A percentile compares a stretch with the other conserved stretches of the same genome.
phyloP scores from a whole-genome alignment of 139 green algal species.

The Closterium sp. region DNA sequence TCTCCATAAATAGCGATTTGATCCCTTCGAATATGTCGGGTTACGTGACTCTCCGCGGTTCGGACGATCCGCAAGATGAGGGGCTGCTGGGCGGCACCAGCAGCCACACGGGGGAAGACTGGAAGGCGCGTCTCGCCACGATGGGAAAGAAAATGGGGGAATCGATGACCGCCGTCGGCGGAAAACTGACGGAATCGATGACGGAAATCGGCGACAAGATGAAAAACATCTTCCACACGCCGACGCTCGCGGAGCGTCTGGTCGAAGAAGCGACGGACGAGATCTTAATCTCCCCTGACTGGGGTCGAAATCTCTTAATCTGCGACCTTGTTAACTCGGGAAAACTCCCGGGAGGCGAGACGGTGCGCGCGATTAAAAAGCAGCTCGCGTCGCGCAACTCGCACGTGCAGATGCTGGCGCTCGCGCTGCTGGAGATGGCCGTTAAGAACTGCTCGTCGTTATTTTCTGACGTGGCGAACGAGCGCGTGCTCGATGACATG shows the following conservation, averaged over 20 bases:
- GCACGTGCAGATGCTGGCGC: constrained; percentile 18
- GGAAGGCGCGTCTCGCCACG: not conserved
- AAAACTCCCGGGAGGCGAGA: not conserved
- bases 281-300: constrained; percentile 2
- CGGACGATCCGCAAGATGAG: not conserved
- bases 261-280: constrained; percentile 34
- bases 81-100: not conserved
- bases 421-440: constrained; percentile 17
- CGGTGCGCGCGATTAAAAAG: constrained; percentile 16
- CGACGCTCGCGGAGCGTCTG: constrained; percentile 13
- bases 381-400: not conserved
- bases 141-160: not conserved
- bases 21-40: not conserved
- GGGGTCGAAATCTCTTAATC: constrained; percentile 11
- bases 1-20: too few species aligned
- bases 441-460: constrained; percentile 39
- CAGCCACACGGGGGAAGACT: not conserved
- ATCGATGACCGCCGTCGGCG: not conserved
- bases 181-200: constrained; percentile 7
- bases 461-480: constrained; percentile 34
- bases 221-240: constrained; percentile 23
- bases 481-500: constrained; percentile 42
- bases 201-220: constrained; percentile 10
- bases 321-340: constrained; percentile 26
- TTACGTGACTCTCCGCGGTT: not conserved